phyloP scores from a whole-genome alignment of 257 asterid genomes.

The Hygrophila difformis region DNA sequence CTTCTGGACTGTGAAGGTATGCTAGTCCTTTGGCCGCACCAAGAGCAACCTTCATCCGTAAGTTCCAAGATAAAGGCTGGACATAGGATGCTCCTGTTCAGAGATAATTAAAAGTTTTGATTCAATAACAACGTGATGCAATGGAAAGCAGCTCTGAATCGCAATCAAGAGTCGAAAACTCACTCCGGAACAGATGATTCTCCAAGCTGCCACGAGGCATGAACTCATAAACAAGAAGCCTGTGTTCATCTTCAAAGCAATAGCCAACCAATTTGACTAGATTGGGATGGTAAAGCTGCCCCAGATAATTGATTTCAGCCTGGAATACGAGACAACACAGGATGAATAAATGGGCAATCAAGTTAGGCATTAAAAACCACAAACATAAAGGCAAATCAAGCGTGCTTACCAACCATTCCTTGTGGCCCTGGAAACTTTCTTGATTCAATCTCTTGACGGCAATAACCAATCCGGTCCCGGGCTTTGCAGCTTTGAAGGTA shows the following conservation, averaged over 20 bases:
- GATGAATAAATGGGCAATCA: no score
- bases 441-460: constrained; percentile 74
- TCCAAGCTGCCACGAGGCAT: constrained; percentile 79
- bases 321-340: constrained; percentile 12
- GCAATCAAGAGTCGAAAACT: constrained; percentile 16
- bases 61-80: constrained; percentile 58
- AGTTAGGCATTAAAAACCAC: neutral
- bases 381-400: neutral
- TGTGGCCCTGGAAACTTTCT: constrained; percentile 78
- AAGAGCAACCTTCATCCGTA: constrained; percentile 59
- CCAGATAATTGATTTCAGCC: constrained; percentile 57
- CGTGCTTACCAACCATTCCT: constrained; percentile 74
- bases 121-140: neutral
- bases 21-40: constrained; percentile 78
- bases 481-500: constrained; percentile 56
- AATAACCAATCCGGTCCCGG: constrained; percentile 70
- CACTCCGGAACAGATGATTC: constrained; percentile 63
- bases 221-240: constrained; percentile 64
- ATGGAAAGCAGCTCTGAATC: neutral
- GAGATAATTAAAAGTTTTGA: constrained; percentile 4
- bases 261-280: constrained; percentile 55
- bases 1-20: constrained; percentile 54
- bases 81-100: constrained; percentile 46
- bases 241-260: constrained; percentile 68
- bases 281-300: constrained; percentile 61